Conservation (phyloP, 345 rosid species). For the Acer yangbiense region DNA sequence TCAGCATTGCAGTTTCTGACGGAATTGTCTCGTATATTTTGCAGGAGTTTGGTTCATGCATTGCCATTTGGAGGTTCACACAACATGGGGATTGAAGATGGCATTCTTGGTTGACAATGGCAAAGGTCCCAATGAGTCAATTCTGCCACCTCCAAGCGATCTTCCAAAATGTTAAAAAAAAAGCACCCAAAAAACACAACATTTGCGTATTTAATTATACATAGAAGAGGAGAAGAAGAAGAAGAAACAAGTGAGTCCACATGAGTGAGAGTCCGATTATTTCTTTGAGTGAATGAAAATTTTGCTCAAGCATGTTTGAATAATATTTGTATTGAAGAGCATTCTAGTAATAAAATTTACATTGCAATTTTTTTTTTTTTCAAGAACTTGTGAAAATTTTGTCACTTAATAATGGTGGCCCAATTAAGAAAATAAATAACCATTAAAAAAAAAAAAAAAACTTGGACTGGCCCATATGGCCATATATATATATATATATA, state of each 20-base stretch:
- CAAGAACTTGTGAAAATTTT: background rate
- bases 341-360: background rate
- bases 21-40: conserved; percentile 6
- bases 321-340: conserved; percentile 11
- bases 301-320: conserved; percentile 27
- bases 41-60: conserved; percentile 98
- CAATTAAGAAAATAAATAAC: background rate
- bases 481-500: no score
- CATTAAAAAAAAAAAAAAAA: background rate
- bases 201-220: conserved; percentile 1
- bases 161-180: conserved; percentile 77
- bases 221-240: background rate
- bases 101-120: conserved; percentile 96
- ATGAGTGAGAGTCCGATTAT: conserved; percentile 13
- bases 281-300: conserved; percentile 26
- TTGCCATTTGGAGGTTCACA: conserved; percentile 95
- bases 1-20: background rate
- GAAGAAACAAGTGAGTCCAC: background rate
- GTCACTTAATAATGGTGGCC: background rate
- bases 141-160: conserved; percentile 90
- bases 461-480: background rate
- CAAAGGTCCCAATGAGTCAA: conserved; percentile 78
- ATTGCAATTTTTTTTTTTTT: background rate
- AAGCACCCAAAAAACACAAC: background rate
- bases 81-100: conserved; percentile 99